Evolutionary conservation across 2,329 filamentous ascomycete species (phyloP), one percentile per base, ranked within the genome.

Genomic region (Colletotrichum godetiae): DNA sequence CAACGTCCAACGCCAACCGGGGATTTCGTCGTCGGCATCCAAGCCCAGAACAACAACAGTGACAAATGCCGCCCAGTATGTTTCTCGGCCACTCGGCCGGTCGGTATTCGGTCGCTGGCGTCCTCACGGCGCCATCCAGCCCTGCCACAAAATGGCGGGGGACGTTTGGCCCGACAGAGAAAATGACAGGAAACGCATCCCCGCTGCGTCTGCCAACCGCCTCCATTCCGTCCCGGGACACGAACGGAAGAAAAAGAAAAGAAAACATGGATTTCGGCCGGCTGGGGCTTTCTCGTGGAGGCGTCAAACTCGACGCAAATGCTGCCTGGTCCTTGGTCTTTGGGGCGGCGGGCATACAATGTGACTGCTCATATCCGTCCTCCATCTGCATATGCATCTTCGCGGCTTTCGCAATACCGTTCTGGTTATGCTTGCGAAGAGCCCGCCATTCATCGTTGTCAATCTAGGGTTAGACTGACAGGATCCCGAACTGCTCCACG

Each of bases 371-470:
- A 35, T 66, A 13, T 52, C 49, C 35, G 8, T 70, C 35, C 5
- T 13, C 35, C 46, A 12, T 58, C 46, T 27, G 35, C 60, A 56
- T 24, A 52, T 71, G 67, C 55, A 73, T 56, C 52, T 46, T 71
- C 31, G 46, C 60, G 46, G 46, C 55, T 66, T n/a, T 55, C 11
- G 15, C 37, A 49, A 42, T 11, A 66, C 67, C 15, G 46, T 66
- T 57, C 27, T 15, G 66, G 71, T 42, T 8, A 68, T 27, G 60
- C 35, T 66, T 73, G 67, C 67, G 67, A 66, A 10, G 10, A 64
- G 27, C 37, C 15, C 53, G 8, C 29, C 29, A 24, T 61, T 56
- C 37, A 49, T 37, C 27, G 42, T 65, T 33, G 59, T 55, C 42
- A 62, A 29, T 22, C 22, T 29, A 49, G 42, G 42, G 42, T 19